Conservation (phyloP, 352 stramenopile genomes). For the Phytophthora citricola region DNA sequence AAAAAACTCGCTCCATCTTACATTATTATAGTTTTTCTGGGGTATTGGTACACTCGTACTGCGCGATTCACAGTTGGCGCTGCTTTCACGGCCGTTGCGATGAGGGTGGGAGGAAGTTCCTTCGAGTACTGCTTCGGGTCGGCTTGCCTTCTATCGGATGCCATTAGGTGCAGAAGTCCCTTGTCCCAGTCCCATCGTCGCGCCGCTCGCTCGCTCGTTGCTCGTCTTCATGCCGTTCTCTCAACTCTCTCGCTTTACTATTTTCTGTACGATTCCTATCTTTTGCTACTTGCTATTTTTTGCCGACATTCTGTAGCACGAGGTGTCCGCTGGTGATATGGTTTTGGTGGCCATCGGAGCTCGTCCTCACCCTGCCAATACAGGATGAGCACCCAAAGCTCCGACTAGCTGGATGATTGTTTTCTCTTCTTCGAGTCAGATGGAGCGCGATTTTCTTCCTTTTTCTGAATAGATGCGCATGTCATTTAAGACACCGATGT, state of each 20-base stretch:
- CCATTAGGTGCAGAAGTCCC: slow-evolving; percentile 5
- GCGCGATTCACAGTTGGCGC: slow-evolving; percentile 37
- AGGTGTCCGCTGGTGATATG: slow-evolving; percentile 32
- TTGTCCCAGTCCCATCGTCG: slow-evolving; percentile 16
- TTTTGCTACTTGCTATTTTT: slow-evolving; percentile 36
- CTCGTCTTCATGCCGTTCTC: slow-evolving; percentile 33
- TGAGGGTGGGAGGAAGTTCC: slow-evolving; percentile 2
- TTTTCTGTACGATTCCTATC: slow-evolving; percentile 34
- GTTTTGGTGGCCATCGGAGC: slow-evolving; percentile 12
- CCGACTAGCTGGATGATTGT: slow-evolving; percentile 27
- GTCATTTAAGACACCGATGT: slow-evolving; percentile 11
- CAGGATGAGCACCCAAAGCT: slow-evolving; percentile 13
- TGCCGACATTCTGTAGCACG: slow-evolving; percentile 42
- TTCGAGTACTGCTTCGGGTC: slow-evolving; percentile 7
- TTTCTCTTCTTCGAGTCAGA: slow-evolving; percentile 35
- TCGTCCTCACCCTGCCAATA: slow-evolving; percentile 16
- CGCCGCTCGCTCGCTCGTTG: slow-evolving; percentile 38
- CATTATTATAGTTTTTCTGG: slow-evolving; percentile 53
- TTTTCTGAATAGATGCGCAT: slow-evolving; percentile 19
- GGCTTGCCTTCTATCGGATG: slow-evolving; percentile 34
- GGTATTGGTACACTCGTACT: slow-evolving; percentile 46
- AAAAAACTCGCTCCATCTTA: slow-evolving; percentile 55
- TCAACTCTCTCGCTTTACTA: slow-evolving; percentile 24
- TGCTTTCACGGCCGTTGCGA: slow-evolving; percentile 29
- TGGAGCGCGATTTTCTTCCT: slow-evolving; percentile 41